Evolutionary conservation across 371 early-diverging fungal genomes (phyloP).

Genomic region (Umbelopsis sp.): DNA sequence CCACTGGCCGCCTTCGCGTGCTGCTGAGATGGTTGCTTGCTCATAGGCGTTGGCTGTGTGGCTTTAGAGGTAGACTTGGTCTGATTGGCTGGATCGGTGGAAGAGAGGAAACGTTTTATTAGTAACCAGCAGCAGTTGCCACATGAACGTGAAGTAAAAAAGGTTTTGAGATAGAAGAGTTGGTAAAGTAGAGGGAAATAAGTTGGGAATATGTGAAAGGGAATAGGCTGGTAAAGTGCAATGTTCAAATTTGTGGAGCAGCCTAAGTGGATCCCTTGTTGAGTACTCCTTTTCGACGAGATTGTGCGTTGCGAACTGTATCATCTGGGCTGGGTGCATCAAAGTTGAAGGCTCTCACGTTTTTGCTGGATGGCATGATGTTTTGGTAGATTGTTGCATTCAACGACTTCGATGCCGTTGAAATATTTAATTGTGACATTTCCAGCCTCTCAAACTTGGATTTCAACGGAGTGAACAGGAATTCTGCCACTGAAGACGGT

Average conservation of each 20-base stretch:
- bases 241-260: background rate
- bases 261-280: conserved; percentile 18
- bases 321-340: conserved; percentile 87
- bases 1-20: background rate
- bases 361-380: conserved; percentile 22
- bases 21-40: background rate
- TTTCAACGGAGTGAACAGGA: conserved; percentile 37
- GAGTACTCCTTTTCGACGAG: conserved; percentile 33
- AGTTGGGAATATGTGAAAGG: conserved; percentile 20
- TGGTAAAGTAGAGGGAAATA: conserved; percentile 19
- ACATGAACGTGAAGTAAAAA: background rate
- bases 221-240: background rate
- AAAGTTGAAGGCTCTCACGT: conserved; percentile 62
- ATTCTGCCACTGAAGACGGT: conserved; percentile 53
- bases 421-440: background rate
- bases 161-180: background rate
- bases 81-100: background rate
- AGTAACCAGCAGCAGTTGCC: background rate
- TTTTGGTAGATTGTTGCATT: background rate
- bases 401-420: background rate
- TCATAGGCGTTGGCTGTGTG: conserved; percentile 18
- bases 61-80: conserved; percentile 13
- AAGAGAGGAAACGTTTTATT: conserved; percentile 7
- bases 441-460: background rate
- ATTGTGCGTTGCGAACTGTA: conserved; percentile 67